Evolutionary conservation across 2,329 filamentous ascomycete genomes (phyloP).

Genomic region (Cryphonectria nitschkei): DNA sequence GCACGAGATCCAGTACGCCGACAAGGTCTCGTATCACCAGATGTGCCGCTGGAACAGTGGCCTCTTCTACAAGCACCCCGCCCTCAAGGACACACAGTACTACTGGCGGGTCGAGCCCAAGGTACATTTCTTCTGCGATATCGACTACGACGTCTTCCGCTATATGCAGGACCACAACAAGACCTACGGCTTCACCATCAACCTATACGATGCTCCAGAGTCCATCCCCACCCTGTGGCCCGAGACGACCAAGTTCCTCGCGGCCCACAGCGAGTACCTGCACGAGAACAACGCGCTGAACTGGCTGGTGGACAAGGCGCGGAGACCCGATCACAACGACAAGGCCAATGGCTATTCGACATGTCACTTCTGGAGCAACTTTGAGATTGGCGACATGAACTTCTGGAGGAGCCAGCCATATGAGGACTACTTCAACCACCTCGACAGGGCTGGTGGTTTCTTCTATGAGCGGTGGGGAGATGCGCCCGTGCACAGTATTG

Average conservation of each 20-base stretch:
- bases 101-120: conserved; percentile 99
- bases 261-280: conserved; percentile 79
- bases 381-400: conserved; percentile 90
- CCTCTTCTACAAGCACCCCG: conserved; percentile 95
- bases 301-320: conserved; percentile 80
- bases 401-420: conserved; percentile 93
- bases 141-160: conserved; percentile 97
- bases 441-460: conserved; percentile 93
- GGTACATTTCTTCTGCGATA: conserved; percentile 98
- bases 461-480: conserved; percentile 99
- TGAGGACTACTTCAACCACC: conserved; percentile 93
- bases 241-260: conserved; percentile 89
- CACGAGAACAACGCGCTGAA: conserved; percentile 82
- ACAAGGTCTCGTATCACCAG: conserved; percentile 90
- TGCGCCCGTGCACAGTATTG: conserved; percentile 94
- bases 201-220: conserved; percentile 88
- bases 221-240: conserved; percentile 91
- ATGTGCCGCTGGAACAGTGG: conserved; percentile 99
- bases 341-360: conserved; percentile 93
- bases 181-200: conserved; percentile 98
- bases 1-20: conserved; percentile 87
- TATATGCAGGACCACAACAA: conserved; percentile 99
- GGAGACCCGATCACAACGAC: conserved; percentile 77
- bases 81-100: conserved; percentile 79
- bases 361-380: conserved; percentile 99